Evolutionary conservation across 768 basidiomycete species (phyloP), one percentile per base, ranked within the genome.

Genomic region (Boletellus ananiceps): DNA sequence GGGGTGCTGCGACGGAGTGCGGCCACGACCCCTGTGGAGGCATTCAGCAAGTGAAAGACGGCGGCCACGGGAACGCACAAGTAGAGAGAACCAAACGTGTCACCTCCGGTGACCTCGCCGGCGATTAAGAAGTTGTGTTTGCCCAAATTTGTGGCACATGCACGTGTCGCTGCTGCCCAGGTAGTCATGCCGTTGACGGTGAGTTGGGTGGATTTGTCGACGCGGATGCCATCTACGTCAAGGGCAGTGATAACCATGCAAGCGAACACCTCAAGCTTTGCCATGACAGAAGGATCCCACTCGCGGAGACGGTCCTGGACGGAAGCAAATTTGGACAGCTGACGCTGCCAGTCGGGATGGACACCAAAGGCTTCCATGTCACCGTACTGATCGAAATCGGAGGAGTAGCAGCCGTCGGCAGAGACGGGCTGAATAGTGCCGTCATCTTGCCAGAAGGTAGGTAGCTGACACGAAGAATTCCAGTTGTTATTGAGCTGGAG

Each of bases 291-390:
- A 0, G 89, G 82, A 19, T 82, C 79, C 93, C 93, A 96, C 73
- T 96, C 93, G 39, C 93, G 80, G 33, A 95, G 81, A 78, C 93
- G 89, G 66, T 96, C 93, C 63, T 96, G 93, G 4, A 95, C 93
- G 49, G 93, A 94, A 33, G 93, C 92, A 67, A 95, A 95, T 64
- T 96, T 96, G 57, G 91, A 82, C 18, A 96, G 73, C 66, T 96
- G 88, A 77, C 93, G 93, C 63, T 95, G 81, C 88, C 83, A 93
- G 71, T 91, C 86, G 39, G 88, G 89, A 69, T 91, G 88, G 27
- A 96, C 93, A 84, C 93, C 93, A 64, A 95, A 95, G 55, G 93
- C 93, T 67, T 96, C 93, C 82, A 92, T 91, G 70, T 96, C 93
- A 54, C 93, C 93, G 58, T 88, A 96, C 52, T 95, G 93, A 69